Percentiles rank a stretch among this genome's conserved stretches.
Evolutionary conservation across 139 green algal species (phyloP).

Genomic region (Coelastrella sp.): DNA sequence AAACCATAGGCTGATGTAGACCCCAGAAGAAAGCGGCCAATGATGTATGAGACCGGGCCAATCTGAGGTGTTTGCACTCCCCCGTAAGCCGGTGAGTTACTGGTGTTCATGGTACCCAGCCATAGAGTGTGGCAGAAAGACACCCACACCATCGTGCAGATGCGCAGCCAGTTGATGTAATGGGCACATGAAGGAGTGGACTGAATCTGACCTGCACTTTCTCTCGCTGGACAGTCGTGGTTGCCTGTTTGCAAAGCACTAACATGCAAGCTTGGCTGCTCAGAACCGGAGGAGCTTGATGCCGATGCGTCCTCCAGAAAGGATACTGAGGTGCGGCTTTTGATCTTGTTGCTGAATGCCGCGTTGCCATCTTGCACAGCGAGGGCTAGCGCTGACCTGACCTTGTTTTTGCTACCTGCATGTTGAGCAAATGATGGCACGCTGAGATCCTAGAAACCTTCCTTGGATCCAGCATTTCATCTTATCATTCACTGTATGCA

Average conservation of each 20-base stretch:
- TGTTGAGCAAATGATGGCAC: too few relatives aligned
- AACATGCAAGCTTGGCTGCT: too few relatives aligned
- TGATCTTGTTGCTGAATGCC: too few relatives aligned
- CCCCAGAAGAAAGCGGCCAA: neutral
- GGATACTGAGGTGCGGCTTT: too few relatives aligned
- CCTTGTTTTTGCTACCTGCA: too few relatives aligned
- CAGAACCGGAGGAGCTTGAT: too few relatives aligned
- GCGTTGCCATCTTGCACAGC: too few relatives aligned
- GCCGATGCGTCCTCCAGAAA: too few relatives aligned
- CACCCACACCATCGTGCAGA: neutral
- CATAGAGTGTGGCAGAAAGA: neutral
- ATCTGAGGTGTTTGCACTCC: neutral
- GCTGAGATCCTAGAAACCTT: too few relatives aligned
- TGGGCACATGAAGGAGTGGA: neutral
- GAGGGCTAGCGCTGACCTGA: too few relatives aligned
- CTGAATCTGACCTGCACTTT: neutral
- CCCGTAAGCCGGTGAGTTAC: neutral
- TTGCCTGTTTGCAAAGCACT: neutral
- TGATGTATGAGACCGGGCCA: neutral
- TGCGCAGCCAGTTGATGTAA: neutral
- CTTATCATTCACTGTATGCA: too few relatives aligned
- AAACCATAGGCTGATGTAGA: neutral
- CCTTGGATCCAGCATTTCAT: too few relatives aligned
- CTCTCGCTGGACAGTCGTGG: neutral
- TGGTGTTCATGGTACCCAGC: neutral